Percentiles rank a stretch among this genome's conserved stretches.
These are phyloP conservation scores for Paraphaeosphaeria minitans DNA, from an alignment of 2,329 filamentous ascomycete species.

Conservation along the genomic window DNA sequence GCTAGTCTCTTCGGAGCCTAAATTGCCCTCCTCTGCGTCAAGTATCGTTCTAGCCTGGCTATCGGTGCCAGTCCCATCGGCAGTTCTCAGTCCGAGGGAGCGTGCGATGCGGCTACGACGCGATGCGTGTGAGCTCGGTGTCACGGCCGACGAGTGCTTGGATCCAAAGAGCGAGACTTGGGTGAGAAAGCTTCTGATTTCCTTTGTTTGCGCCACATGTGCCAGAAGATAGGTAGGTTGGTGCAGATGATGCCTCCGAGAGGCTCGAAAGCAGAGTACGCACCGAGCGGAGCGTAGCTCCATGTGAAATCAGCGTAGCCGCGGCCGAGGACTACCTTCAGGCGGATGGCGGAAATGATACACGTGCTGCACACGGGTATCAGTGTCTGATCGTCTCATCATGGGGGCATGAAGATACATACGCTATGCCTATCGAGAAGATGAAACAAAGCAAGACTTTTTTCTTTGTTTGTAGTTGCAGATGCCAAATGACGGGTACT, in stretches of 20 bases:
- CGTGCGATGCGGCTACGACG: constrained; percentile 28
- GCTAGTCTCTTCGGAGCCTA: constrained; percentile 8
- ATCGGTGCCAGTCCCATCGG: constrained; percentile 29
- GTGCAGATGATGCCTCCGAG: constrained; percentile 43
- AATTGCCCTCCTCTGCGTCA: constrained; percentile 13
- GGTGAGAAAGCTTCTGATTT: constrained; percentile 14
- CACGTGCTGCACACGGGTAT: constrained; percentile 31
- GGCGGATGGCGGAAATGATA: constrained; percentile 36
- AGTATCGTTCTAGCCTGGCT: constrained; percentile 27
- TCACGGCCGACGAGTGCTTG: constrained; percentile 23
- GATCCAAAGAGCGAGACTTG: constrained; percentile 25
- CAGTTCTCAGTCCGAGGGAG: constrained; percentile 31
- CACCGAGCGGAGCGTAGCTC: constrained; percentile 42
- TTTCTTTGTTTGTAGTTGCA: constrained; percentile 41
- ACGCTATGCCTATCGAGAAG: constrained; percentile 43
- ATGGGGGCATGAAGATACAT: constrained; percentile 16
- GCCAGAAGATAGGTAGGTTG: constrained; percentile 43
- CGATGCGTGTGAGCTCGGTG: constrained; percentile 25
- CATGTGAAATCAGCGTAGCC: constrained; percentile 40
- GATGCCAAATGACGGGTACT: constrained; percentile 41
- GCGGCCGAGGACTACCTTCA: constrained; percentile 39
- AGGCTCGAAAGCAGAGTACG: constrained; percentile 42
- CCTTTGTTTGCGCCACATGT: constrained; percentile 38
- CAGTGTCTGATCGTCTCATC: background rate
- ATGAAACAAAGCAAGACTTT: constrained; percentile 39